These are phyloP conservation scores for Haberlea rhodopensis DNA, from an alignment of 257 asterid genomes.

Conservation along the genomic window DNA sequence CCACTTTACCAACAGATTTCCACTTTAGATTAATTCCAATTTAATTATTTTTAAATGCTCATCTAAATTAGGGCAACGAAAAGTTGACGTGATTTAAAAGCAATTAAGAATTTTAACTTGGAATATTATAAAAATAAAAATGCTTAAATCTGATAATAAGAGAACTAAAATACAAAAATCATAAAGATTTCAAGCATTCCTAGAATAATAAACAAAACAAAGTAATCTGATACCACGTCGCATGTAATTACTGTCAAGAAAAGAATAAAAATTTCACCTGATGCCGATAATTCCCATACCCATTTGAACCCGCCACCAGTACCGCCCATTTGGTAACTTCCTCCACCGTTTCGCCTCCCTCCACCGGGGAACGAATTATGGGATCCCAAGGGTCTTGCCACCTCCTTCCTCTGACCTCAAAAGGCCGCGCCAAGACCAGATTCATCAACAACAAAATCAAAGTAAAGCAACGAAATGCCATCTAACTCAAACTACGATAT, in stretches of 20 bases:
- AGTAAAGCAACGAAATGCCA: conserved; percentile 36
- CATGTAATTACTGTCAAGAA: no score
- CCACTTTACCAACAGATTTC: no score
- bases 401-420: conserved; percentile 26
- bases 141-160: not conserved
- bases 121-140: no score
- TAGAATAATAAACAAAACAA: not conserved
- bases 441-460: conserved; percentile 31
- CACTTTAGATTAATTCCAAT: no score
- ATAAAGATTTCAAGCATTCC: no score
- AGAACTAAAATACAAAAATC: not conserved
- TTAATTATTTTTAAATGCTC: no score
- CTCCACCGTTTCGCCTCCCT: conserved; percentile 32
- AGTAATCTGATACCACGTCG: not conserved
- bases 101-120: no score
- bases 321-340: conserved; percentile 78
- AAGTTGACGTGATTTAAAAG: no score
- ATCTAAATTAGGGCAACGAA: no score
- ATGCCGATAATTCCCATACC: conserved; percentile 81
- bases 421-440: conserved; percentile 30
- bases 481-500: no score
- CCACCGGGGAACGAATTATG: conserved; percentile 61
- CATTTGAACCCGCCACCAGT: conserved; percentile 90
- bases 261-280: conserved; percentile 42
- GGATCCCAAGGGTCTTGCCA: conserved; percentile 56